Percentiles rank a stretch among this genome's conserved stretches.
phyloP scores from a whole-genome alignment of 257 asterid genomes.

The Ajuga chamaepitys region DNA sequence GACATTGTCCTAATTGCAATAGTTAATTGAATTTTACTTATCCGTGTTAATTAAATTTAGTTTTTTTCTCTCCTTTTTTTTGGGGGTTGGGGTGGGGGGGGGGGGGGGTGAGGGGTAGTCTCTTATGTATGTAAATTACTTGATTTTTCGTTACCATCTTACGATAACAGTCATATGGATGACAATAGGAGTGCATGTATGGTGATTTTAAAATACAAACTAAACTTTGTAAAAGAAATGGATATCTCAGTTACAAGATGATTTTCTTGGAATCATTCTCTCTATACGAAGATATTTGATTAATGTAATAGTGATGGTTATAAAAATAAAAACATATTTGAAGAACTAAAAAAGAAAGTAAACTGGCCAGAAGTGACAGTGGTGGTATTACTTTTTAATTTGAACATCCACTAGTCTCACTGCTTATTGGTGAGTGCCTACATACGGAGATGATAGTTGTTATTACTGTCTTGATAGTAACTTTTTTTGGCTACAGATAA shows the following conservation, averaged over 20 bases:
- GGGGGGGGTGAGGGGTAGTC: no score
- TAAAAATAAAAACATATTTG: not conserved
- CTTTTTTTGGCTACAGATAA: constrained; percentile 31
- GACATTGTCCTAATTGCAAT: not conserved
- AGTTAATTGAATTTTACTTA: not conserved
- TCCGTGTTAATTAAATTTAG: not conserved
- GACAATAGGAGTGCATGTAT: not conserved
- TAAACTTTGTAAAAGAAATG: not conserved
- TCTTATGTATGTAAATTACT: not conserved
- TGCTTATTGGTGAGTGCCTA: constrained; percentile 7
- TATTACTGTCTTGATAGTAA: not conserved
- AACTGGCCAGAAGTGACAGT: not conserved
- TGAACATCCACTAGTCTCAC: not conserved
- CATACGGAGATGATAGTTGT: not conserved
- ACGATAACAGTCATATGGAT: not conserved
- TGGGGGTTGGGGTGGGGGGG: no score
- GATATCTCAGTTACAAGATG: not conserved
- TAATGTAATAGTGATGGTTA: not conserved
- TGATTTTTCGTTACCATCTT: not conserved
- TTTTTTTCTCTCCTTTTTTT: no score
- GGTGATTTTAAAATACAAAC: not conserved
- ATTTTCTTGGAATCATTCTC: not conserved
- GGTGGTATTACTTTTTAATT: not conserved
- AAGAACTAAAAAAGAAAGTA: not conserved
- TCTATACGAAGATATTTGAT: not conserved